A percentile compares a stretch with the other conserved stretches of the same genome.
These are phyloP conservation scores for Puccinia polysora DNA, from an alignment of 1,284 basidiomycete species.

Conservation along the genomic window DNA sequence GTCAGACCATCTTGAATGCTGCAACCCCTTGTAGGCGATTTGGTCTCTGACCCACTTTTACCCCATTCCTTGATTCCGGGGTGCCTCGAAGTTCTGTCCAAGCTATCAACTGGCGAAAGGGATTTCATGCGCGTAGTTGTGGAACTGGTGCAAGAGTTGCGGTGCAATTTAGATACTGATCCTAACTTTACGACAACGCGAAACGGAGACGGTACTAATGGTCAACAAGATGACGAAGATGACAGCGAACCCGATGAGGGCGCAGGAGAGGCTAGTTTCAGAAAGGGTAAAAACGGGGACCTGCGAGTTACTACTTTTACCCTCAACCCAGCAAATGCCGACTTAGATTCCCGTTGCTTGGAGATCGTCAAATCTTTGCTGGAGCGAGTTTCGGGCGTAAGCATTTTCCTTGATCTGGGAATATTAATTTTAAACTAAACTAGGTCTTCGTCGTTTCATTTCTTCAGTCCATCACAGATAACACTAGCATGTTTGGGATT, in stretches of 20 bases:
- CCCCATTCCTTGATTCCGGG: slow-evolving; percentile 72
- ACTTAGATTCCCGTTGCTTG: slow-evolving; percentile 73
- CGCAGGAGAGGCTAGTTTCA: slow-evolving; percentile 38
- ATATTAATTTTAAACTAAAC: no score
- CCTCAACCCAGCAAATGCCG: slow-evolving; percentile 60
- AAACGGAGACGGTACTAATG: slow-evolving; percentile 55
- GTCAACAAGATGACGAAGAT: slow-evolving; percentile 40
- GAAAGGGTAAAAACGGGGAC: slow-evolving; percentile 27
- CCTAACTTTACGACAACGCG: slow-evolving; percentile 44
- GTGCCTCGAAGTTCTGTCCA: slow-evolving; percentile 80
- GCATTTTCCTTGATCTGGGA: slow-evolving; percentile 51
- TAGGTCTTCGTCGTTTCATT: not conserved
- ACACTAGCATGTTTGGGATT: slow-evolving; percentile 85
- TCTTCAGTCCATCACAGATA: slow-evolving; percentile 76
- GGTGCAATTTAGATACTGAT: slow-evolving; percentile 57
- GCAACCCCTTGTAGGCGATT: slow-evolving; percentile 62
- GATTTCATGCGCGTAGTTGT: slow-evolving; percentile 91
- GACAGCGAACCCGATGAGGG: slow-evolving; percentile 40
- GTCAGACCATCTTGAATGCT: slow-evolving; percentile 9
- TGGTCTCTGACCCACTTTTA: slow-evolving; percentile 75
- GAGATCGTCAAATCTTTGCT: slow-evolving; percentile 83
- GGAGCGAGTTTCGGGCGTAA: slow-evolving; percentile 80
- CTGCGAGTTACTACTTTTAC: slow-evolving; percentile 28
- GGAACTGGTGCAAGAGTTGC: slow-evolving; percentile 81
- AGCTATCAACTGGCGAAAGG: slow-evolving; percentile 75